phyloP scores from a whole-genome alignment of 2,329 filamentous ascomycete species.

The Chaetomiaceae sp. region DNA sequence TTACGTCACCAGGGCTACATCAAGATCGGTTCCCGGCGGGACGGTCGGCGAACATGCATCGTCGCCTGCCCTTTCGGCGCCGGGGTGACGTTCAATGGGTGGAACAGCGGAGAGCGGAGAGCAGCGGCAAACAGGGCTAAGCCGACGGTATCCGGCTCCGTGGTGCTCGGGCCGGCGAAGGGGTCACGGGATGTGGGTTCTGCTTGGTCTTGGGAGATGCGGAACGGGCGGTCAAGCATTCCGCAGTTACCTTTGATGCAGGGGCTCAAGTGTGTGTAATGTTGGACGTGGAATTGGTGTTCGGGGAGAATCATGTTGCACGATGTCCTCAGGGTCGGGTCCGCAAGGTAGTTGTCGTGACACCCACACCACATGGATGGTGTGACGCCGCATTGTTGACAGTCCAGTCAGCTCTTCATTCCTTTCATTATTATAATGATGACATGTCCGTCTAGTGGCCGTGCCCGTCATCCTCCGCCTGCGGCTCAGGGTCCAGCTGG shows the following conservation, averaged over 20 bases:
- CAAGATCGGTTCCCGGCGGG: slow-evolving; percentile 10
- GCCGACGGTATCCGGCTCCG: slow-evolving; percentile 21
- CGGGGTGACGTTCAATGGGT: neutral
- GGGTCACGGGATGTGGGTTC: slow-evolving; percentile 9
- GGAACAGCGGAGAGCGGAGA: slow-evolving; percentile 12
- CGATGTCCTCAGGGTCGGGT: neutral
- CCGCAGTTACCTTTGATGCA: neutral
- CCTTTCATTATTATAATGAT: slow-evolving; percentile 4
- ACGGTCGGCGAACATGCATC: slow-evolving; percentile 3
- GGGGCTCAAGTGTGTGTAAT: neutral
- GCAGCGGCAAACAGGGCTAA: slow-evolving; percentile 7
- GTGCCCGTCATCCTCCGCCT: slow-evolving; percentile 74
- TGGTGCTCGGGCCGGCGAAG: neutral
- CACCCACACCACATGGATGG: no score
- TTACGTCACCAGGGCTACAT: slow-evolving; percentile 19
- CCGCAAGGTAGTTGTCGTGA: neutral
- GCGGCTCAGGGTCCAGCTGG: slow-evolving; percentile 89
- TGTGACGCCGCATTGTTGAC: no score
- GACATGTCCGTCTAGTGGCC: slow-evolving; percentile 56
- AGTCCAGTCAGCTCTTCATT: neutral
- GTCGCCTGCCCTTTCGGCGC: slow-evolving; percentile 1
- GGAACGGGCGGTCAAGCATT: neutral
- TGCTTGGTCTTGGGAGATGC: neutral
- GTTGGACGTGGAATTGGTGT: neutral
- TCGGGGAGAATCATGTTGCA: no score